These are phyloP conservation scores for Cucurbita argyrosperma DNA, from an alignment of 306 rosid genomes.

Conservation along the genomic window DNA sequence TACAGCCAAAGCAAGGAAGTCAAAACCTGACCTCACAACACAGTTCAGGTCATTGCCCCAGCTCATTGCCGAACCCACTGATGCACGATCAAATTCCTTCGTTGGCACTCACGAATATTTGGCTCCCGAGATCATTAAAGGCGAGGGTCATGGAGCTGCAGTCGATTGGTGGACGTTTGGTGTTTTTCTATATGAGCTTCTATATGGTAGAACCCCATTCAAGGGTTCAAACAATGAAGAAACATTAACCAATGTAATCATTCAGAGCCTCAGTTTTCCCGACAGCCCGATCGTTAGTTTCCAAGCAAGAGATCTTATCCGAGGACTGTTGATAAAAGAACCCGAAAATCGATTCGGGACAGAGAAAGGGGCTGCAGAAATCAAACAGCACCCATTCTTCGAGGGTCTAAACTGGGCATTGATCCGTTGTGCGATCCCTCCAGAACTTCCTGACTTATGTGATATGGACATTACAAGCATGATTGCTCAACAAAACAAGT, in stretches of 20 bases:
- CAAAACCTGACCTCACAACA: conserved; percentile 33
- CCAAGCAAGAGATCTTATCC: conserved; percentile 62
- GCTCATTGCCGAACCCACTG: conserved; percentile 63
- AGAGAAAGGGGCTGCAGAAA: conserved; percentile 60
- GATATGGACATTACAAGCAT: conserved; percentile 37
- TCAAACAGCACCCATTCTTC: conserved; percentile 69
- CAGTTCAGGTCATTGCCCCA: conserved; percentile 54
- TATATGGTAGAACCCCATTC: conserved; percentile 59
- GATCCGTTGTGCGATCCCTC: conserved; percentile 55
- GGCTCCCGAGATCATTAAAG: conserved; percentile 71
- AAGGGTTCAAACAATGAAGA: conserved; percentile 56
- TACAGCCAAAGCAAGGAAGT: conserved; percentile 41
- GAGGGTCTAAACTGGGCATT: conserved; percentile 73
- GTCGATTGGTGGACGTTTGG: conserved; percentile 90
- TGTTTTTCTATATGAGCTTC: conserved; percentile 56
- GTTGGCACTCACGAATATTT: conserved; percentile 72
- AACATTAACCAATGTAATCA: conserved; percentile 49
- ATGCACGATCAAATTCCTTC: conserved; percentile 63
- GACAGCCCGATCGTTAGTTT: conserved; percentile 54
- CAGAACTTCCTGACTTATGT: conserved; percentile 49
- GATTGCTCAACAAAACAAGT: conserved; percentile 24
- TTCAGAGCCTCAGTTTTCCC: conserved; percentile 48
- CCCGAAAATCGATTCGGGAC: conserved; percentile 60
- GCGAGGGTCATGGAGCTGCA: conserved; percentile 71
- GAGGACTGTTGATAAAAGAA: conserved; percentile 54